Conservation (phyloP, 805 yeast species). For the Schwanniomyces pseudopolymorphus region DNA sequence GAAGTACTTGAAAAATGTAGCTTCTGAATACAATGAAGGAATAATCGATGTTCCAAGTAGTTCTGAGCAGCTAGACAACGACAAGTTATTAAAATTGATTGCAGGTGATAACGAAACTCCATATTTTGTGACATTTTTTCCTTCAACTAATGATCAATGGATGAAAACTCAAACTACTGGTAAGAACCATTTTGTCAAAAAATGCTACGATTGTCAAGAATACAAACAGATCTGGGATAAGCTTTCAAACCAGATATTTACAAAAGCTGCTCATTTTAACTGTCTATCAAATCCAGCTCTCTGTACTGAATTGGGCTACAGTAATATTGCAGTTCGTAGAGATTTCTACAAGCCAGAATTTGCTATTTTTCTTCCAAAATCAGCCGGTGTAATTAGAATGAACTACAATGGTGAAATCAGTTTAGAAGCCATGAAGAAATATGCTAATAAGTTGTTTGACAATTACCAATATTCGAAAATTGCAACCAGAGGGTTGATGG, state of each 20-base stretch:
- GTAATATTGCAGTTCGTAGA: constrained; percentile 21
- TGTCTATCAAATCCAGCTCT: constrained; percentile 51
- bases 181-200: constrained; percentile 32
- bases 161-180: constrained; percentile 27
- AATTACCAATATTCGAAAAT: constrained; percentile 42
- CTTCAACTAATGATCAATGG: constrained; percentile 47
- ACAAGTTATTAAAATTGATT: constrained; percentile 46
- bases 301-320: constrained; percentile 53
- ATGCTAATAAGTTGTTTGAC: constrained; percentile 48
- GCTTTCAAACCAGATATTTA: constrained; percentile 48
- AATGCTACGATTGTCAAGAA: constrained; percentile 50
- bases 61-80: constrained; percentile 39
- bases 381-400: constrained; percentile 46
- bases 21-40: constrained; percentile 43
- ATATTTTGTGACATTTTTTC: constrained; percentile 64
- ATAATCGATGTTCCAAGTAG: constrained; percentile 38
- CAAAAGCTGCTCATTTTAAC: constrained; percentile 56
- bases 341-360: constrained; percentile 35
- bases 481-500: constrained; percentile 27
- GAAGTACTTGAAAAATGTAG: constrained; percentile 55
- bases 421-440: constrained; percentile 33
- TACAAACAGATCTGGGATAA: constrained; percentile 59
- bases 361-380: constrained; percentile 54
- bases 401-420: constrained; percentile 41
- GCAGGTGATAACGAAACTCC: constrained; percentile 54